These are phyloP conservation scores for Didymella keratinophila DNA, from an alignment of 2,329 filamentous ascomycete genomes.

Conservation along the genomic window DNA sequence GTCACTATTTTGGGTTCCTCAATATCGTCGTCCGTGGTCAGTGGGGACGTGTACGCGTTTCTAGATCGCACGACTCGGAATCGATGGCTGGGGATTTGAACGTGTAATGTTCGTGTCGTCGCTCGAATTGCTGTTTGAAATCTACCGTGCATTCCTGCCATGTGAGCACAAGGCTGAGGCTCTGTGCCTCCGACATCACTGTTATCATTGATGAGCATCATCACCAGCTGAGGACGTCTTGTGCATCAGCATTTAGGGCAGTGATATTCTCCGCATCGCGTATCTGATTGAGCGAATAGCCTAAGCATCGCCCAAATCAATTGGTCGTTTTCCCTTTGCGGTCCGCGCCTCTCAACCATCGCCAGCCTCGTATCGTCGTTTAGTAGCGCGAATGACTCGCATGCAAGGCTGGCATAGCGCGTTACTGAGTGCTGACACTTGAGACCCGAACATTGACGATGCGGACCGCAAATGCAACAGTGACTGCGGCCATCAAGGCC, in stretches of 20 bases:
- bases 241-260: not conserved
- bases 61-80: not conserved
- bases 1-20: constrained; percentile 2
- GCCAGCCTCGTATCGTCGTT: constrained; percentile 2
- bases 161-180: not conserved
- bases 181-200: not conserved
- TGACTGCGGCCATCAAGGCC: not conserved
- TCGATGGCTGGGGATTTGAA: not conserved
- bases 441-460: not conserved
- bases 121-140: not conserved
- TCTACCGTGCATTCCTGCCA: too few species aligned
- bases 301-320: not conserved
- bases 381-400: not conserved
- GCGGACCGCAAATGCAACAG: not conserved
- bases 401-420: constrained; percentile 8
- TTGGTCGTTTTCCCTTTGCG: not conserved
- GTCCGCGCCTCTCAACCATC: constrained; percentile 3
- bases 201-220: not conserved
- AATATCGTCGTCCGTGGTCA: not conserved
- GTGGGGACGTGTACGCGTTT: not conserved
- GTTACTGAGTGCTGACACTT: constrained; percentile 1
- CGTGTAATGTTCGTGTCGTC: not conserved
- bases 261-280: not conserved
- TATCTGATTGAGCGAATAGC: not conserved
- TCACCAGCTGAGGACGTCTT: not conserved